A percentile compares a stretch with the other conserved stretches of the same genome.
Conservation (phyloP, 192 early-diverging fungal genomes). For the Globomyces pollinis-pini region DNA sequence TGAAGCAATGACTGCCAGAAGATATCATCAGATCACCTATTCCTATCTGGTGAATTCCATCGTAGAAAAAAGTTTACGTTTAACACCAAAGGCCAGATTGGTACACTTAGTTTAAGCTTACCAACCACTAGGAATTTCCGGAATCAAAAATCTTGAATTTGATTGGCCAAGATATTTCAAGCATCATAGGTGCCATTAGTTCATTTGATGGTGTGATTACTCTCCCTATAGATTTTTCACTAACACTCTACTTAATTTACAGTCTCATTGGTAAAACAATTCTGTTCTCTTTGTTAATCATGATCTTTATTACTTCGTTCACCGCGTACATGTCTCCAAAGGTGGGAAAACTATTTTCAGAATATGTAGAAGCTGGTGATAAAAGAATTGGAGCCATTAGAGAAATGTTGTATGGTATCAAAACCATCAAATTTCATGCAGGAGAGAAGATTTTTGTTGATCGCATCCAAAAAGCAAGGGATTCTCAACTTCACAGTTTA, state of each 20-base stretch:
- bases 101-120: neutral
- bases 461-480: neutral
- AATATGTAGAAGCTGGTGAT: conserved; percentile 11
- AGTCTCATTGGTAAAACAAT: conserved; percentile 11
- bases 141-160: conserved; percentile 7
- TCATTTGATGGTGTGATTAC: neutral
- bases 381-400: conserved; percentile 12
- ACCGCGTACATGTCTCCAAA: neutral
- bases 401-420: conserved; percentile 20
- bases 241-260: conserved; percentile 10
- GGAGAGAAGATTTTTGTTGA: neutral
- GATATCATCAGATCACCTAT: neutral
- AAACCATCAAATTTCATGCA: neutral
- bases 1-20: neutral
- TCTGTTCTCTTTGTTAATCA: neutral
- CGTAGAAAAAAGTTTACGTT: neutral
- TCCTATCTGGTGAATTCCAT: neutral
- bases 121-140: neutral
- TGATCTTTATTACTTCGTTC: neutral
- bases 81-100: neutral
- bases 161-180: conserved; percentile 22
- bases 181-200: neutral
- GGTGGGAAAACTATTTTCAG: neutral
- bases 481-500: neutral
- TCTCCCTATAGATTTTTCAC: conserved; percentile 10